A percentile compares a stretch with the other conserved stretches of the same genome.
These are phyloP conservation scores for Pichia terricola DNA, from an alignment of 1,139 yeast species.

Conservation along the genomic window DNA sequence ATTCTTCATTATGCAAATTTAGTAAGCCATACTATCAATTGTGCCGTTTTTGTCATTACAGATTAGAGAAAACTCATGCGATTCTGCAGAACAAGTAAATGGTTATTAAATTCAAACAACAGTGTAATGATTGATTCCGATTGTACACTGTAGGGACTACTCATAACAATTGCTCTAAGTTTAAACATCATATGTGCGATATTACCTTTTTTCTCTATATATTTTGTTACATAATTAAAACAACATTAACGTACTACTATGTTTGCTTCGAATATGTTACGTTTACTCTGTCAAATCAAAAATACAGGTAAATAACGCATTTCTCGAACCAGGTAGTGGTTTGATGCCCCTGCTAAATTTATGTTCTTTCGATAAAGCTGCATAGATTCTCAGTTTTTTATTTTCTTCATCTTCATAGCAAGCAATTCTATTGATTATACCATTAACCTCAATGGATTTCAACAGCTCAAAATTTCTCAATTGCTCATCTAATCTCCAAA, in stretches of 20 bases:
- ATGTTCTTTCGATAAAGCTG: conserved; percentile 74
- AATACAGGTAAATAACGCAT: conserved; percentile 40
- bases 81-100: too few species aligned
- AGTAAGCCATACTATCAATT: too few species aligned
- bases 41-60: not conserved
- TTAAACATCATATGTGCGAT: too few species aligned
- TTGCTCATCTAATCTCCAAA: conserved; percentile 69
- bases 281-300: conserved; percentile 14
- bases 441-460: conserved; percentile 53
- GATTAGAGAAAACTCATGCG: not conserved
- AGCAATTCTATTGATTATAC: conserved; percentile 63
- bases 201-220: too few species aligned
- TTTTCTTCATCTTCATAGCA: conserved; percentile 42
- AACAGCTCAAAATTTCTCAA: conserved; percentile 49
- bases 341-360: conserved; percentile 76
- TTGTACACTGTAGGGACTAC: too few species aligned
- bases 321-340: conserved; percentile 35
- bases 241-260: too few species aligned
- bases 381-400: conserved; percentile 44
- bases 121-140: too few species aligned
- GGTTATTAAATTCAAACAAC: too few species aligned
- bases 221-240: too few species aligned
- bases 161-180: too few species aligned
- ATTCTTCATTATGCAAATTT: too few species aligned
- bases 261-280: too few species aligned